Conservation (phyloP, 2,329 filamentous ascomycete species). For the Coleophoma cylindrospora region DNA sequence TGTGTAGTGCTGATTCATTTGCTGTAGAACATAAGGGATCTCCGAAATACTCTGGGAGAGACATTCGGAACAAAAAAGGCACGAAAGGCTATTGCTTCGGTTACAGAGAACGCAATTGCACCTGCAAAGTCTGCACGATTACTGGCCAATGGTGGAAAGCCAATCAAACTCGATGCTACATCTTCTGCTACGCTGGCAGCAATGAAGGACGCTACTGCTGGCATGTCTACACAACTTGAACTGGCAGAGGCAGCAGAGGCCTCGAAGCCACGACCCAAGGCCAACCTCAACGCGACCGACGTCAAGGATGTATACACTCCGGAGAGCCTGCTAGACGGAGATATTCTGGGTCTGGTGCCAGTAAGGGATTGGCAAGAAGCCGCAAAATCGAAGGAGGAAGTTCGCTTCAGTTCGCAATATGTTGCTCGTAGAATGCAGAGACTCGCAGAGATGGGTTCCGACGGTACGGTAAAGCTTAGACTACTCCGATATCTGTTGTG, state of each 20-base stretch:
- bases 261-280: slow-evolving; percentile 67
- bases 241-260: slow-evolving; percentile 60
- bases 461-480: slow-evolving; percentile 47
- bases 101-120: slow-evolving; percentile 65
- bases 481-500: slow-evolving; percentile 57
- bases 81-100: slow-evolving; percentile 67
- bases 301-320: slow-evolving; percentile 71
- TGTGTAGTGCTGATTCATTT: slow-evolving; percentile 8
- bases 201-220: slow-evolving; percentile 55
- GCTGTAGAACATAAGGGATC: slow-evolving; percentile 50
- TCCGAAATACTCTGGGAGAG: slow-evolving; percentile 65
- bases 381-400: slow-evolving; percentile 50
- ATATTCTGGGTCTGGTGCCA: slow-evolving; percentile 62
- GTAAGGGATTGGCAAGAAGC: slow-evolving; percentile 72
- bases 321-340: slow-evolving; percentile 59
- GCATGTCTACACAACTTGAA: slow-evolving; percentile 63
- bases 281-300: slow-evolving; percentile 61
- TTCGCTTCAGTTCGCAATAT: slow-evolving; percentile 55
- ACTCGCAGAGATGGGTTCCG: slow-evolving; percentile 39
- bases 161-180: slow-evolving; percentile 48
- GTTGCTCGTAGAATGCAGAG: slow-evolving; percentile 55
- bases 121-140: slow-evolving; percentile 29
- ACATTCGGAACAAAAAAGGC: slow-evolving; percentile 85
- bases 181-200: slow-evolving; percentile 56
- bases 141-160: slow-evolving; percentile 26